Evolutionary conservation across 2,329 filamentous ascomycete genomes (phyloP).

Genomic region (Fusarium penzigii): DNA sequence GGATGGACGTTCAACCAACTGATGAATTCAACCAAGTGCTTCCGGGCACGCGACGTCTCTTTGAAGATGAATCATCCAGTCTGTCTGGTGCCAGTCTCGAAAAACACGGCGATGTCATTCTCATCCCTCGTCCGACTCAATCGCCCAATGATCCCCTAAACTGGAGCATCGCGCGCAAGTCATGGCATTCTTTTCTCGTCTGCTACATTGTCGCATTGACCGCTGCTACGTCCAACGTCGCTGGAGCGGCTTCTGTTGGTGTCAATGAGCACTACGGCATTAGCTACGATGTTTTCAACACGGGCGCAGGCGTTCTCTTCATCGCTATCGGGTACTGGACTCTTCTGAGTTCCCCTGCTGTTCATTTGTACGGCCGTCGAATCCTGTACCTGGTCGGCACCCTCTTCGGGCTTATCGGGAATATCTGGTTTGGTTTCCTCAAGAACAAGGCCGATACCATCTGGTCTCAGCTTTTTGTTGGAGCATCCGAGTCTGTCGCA

Average conservation of each 20-base stretch:
- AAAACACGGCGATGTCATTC: constrained; percentile 46
- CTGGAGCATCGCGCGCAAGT: constrained; percentile 49
- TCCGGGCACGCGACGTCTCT: constrained; percentile 33
- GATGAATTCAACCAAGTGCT: constrained; percentile 27
- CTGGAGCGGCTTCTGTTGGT: constrained; percentile 51
- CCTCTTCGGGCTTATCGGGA: constrained; percentile 48
- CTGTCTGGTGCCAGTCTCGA: constrained; percentile 27
- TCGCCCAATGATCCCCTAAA: constrained; percentile 55
- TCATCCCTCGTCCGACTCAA: constrained; percentile 54
- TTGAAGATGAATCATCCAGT: constrained; percentile 29
- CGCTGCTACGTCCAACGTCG: constrained; percentile 57
- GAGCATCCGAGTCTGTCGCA: constrained; percentile 56
- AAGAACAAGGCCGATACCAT: constrained; percentile 47
- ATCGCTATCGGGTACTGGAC: constrained; percentile 58
- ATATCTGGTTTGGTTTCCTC: constrained; percentile 54
- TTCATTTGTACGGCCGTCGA: constrained; percentile 55
- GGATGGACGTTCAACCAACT: constrained; percentile 22
- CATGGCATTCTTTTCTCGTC: constrained; percentile 52
- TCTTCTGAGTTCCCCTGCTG: constrained; percentile 52
- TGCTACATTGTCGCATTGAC: constrained; percentile 56
- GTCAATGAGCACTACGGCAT: constrained; percentile 53
- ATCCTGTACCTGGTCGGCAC: constrained; percentile 56
- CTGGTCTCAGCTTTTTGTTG: constrained; percentile 58
- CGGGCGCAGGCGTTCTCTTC: constrained; percentile 58
- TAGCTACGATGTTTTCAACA: constrained; percentile 53